Evolutionary conservation across 2,329 filamentous ascomycete genomes (phyloP).

Genomic region (Sporothrix sp.): DNA sequence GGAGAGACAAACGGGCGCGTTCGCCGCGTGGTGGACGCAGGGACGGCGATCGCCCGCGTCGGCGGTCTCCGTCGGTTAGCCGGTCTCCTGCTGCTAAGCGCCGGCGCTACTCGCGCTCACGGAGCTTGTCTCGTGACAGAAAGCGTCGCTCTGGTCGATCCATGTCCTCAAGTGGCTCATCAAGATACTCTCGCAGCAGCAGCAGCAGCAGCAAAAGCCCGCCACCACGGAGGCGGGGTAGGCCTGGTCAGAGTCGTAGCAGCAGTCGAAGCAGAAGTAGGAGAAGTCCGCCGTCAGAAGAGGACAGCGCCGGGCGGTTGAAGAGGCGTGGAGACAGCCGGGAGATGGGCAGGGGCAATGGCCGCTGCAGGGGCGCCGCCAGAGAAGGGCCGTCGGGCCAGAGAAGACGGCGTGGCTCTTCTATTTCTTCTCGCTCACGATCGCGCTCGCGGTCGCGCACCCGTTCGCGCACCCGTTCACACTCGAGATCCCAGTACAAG

Average conservation of each 20-base stretch:
- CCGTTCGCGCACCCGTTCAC: conserved; percentile 30
- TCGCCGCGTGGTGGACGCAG: conserved; percentile 1
- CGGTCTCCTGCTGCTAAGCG: conserved; percentile 35
- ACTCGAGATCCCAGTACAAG: conserved; percentile 36
- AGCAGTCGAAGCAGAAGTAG: conserved; percentile 12
- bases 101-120: conserved; percentile 39
- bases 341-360: conserved; percentile 1
- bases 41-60: conserved; percentile 30
- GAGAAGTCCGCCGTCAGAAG: conserved; percentile 17
- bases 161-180: conserved; percentile 29
- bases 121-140: conserved; percentile 36
- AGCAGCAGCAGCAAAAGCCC: conserved; percentile 18
- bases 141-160: conserved; percentile 30
- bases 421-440: conserved; percentile 38
- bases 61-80: conserved; percentile 28
- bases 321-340: background rate
- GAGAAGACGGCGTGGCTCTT: conserved; percentile 40
- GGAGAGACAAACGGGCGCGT: conserved; percentile 1
- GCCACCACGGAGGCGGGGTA: conserved; percentile 16
- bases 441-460: conserved; percentile 2
- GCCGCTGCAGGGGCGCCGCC: conserved; percentile 2
- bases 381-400: conserved; percentile 4
- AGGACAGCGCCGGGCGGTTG: background rate
- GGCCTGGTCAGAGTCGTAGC: conserved; percentile 23
- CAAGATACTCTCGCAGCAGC: conserved; percentile 24